Base-by-base conservation (phyloP, 345 rosid genomes). In the Acer saccharum region DNA sequence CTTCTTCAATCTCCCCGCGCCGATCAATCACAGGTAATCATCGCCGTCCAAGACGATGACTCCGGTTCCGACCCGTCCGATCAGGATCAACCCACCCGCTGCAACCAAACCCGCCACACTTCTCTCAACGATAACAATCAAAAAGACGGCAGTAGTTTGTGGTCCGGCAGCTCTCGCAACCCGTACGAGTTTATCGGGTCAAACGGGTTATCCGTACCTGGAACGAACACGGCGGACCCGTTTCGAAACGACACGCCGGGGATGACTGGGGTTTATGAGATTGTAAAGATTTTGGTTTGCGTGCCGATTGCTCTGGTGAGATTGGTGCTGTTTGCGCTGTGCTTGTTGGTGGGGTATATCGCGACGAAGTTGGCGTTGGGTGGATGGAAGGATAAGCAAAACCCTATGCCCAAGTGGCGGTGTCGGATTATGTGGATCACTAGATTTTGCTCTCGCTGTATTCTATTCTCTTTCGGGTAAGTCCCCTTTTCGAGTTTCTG, bases 401-500 rank as follows among this genome's bases (percentile, higher is more conserved):
- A 90, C 17, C 95, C 99, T 16, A 91, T 94, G 97, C 95, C 99
- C 78, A 83, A 9, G 63, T 96, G 99, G 98, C 86, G 99, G 74
- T 90, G 81, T 18, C 71, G 91, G 76, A 58, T 96, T 83, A 96
- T 96, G 99, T 92, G 97, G 97, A 39, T 96, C 74, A 96, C 99
- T 76, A 88, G 99, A 82, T 9, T 86, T 78, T 91, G 81, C 71
- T 78, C 97, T 35, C 89, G 99, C 54, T 84, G 84, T 48, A 96
- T 96, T 76, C 92, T 96, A 72, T 94, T 96, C 89, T 84, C 97
- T 52, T 96, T 96, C 35, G 99, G 99, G 99, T 96, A 20, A 0
- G 17, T 39, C 84, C 73, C 70, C 11, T 9, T n/a, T 69, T 44
- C 29, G 12, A 54, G 7, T 61, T 32, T 62, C 8, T 20, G 32